A percentile compares a stretch with the other conserved stretches of the same genome.
Conservation (phyloP, 768 basidiomycete species). For the Thelephora aurantiotincta region DNA sequence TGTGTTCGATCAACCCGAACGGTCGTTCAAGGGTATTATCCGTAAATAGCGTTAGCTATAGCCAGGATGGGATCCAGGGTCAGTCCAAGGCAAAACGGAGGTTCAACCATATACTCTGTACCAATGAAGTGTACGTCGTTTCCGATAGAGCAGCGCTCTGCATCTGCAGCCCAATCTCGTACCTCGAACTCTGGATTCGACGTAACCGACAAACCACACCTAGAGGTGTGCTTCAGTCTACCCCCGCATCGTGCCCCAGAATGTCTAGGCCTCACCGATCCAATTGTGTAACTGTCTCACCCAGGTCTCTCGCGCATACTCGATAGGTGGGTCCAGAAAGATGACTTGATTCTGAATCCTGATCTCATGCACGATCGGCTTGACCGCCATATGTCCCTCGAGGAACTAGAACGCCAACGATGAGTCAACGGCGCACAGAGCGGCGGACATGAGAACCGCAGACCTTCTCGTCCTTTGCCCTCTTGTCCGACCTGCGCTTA, state of each 20-base stretch:
- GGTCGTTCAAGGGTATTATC: constrained; percentile 68
- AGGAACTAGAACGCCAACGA: constrained; percentile 30
- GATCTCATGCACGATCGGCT: constrained; percentile 88
- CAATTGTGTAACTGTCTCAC: constrained; percentile 80
- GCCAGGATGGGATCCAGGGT: constrained; percentile 4
- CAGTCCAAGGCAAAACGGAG: neutral
- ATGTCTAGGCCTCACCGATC: constrained; percentile 38
- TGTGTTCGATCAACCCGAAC: constrained; percentile 75
- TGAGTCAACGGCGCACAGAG: neutral
- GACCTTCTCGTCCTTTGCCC: constrained; percentile 71
- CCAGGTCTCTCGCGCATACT: constrained; percentile 85
- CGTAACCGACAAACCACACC: constrained; percentile 79
- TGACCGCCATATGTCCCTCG: constrained; percentile 62
- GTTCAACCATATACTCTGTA: constrained; percentile 19
- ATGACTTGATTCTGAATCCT: constrained; percentile 98
- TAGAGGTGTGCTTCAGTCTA: constrained; percentile 14
- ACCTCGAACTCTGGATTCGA: constrained; percentile 87
- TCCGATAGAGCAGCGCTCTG: constrained; percentile 50
- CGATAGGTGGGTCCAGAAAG: constrained; percentile 95
- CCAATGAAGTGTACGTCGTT: constrained; percentile 72
- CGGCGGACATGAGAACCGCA: constrained; percentile 4
- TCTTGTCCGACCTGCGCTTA: constrained; percentile 55
- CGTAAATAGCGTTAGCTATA: constrained; percentile 58
- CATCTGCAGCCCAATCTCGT: constrained; percentile 94
- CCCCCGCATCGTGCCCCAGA: neutral